Base-by-base conservation (phyloP, 352 stramenopile genomes). In the Pythium vanterpoolii region DNA sequence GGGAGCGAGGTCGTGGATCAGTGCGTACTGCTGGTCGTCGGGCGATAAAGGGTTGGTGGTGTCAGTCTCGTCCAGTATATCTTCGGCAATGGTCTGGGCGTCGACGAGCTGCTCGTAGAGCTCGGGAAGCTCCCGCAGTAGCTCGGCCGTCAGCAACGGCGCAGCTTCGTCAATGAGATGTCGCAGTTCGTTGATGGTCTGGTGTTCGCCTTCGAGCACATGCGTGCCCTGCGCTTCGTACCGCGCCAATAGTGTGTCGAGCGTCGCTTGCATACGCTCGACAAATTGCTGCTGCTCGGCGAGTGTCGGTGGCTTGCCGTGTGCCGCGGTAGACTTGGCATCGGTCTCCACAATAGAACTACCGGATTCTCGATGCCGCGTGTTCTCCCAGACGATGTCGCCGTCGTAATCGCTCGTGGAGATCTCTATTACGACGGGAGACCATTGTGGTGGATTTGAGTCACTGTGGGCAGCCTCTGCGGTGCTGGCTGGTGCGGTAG, bases 81-180 rank as follows among this genome's bases (percentile, higher is more conserved):
- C 56, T 9, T 74, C 58, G 4, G 62, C 53, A 0, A 70, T 43
- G 31, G 65, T 60, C n/a, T 65, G 62, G n/a, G 55, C 55, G 44
- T 69, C 48, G 18, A 65, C 43, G 18, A 64, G 39, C 54, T 71
- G 51, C 28, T 70, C 61, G 40, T 69, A 69, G 3, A 69, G 23
- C 23, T 71, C 60, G 3, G 54, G 34, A 1, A 73, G 53, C 24
- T 60, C 54, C 14, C 68, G 51, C 5, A 69, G 48, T 13, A 69
- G 26, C 34, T 64, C 42, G 11, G 47, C 44, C 5, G 54, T 69
- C 54, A 69, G 30, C 8, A 69, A 31, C 31, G 62, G 62, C 36
- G 51, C 53, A 3, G 57, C 56, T 5, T 71, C 56, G 24, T 66
- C 56, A 27, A 66, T 50, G 18, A 76, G 44, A 34, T 66, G 30